Conservation (phyloP, 495 filamentous ascomycete genomes). For the Lasiosphaeria miniovina region DNA sequence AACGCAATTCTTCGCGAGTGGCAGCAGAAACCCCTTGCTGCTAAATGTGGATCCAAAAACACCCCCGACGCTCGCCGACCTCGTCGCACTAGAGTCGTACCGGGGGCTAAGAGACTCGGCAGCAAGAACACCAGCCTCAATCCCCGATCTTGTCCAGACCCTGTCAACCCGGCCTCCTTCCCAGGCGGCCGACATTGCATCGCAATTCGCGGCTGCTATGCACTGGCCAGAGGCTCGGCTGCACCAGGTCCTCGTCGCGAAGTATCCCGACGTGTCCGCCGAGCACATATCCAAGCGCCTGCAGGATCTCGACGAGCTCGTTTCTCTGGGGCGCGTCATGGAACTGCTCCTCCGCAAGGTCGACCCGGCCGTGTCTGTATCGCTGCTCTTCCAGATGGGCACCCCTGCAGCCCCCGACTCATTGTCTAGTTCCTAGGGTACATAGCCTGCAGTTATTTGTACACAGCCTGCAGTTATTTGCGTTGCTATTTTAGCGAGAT, state of each 20-base stretch:
- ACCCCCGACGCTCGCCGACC: neutral
- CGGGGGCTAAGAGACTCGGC: neutral
- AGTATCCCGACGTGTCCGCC: neutral
- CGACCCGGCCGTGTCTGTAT: neutral
- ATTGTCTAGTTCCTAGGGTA: too few relatives aligned
- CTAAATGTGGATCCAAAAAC: neutral
- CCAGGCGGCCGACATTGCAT: neutral
- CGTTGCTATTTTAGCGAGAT: too few relatives aligned
- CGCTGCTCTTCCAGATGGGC: neutral
- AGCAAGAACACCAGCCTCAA: neutral
- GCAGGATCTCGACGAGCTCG: neutral
- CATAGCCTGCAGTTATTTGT: too few relatives aligned
- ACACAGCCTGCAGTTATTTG: too few relatives aligned
- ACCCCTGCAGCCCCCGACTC: neutral
- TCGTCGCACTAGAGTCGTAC: neutral
- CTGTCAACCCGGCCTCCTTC: neutral
- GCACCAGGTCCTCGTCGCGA: neutral
- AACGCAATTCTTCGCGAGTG: too few relatives aligned
- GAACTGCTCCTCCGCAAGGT: neutral
- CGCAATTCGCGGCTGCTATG: neutral
- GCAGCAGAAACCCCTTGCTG: too few relatives aligned
- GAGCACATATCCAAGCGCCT: constrained; percentile 2
- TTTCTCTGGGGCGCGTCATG: neutral
- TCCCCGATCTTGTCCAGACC: neutral
- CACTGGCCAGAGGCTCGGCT: neutral